Conservation (phyloP, 495 filamentous ascomycete species). For the Lepraria neglecta region DNA sequence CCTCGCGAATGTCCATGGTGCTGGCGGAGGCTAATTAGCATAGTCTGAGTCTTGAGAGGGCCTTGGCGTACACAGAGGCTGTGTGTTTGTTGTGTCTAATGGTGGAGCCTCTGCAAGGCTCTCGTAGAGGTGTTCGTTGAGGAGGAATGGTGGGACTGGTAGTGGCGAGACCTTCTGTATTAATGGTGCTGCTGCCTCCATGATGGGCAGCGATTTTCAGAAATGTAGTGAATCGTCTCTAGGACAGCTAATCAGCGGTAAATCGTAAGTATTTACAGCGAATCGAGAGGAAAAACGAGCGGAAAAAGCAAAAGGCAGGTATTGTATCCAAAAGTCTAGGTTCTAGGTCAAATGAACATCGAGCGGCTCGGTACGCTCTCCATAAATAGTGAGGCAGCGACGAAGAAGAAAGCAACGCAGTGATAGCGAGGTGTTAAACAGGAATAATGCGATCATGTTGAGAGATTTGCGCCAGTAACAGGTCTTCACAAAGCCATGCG, state of each 20-base stretch:
- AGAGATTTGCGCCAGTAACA: neutral
- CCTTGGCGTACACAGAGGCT: constrained; percentile 13
- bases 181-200: constrained; percentile 15
- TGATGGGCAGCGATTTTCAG: neutral
- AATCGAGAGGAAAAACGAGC: neutral
- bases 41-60: neutral
- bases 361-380: neutral
- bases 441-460: neutral
- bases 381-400: neutral
- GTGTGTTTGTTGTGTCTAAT: neutral
- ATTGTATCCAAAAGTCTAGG: neutral
- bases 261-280: neutral
- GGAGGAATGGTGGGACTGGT: constrained; percentile 23
- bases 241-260: neutral
- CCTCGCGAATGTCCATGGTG: constrained; percentile 28
- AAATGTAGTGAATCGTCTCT: neutral
- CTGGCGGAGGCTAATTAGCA: constrained; percentile 16
- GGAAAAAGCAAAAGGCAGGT: neutral
- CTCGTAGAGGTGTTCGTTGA: constrained; percentile 17
- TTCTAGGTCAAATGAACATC: neutral
- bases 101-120: constrained; percentile 17
- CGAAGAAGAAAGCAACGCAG: neutral
- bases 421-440: neutral
- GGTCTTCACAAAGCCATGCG: neutral
- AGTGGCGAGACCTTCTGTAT: constrained; percentile 19